Evolutionary conservation across 208 protist species (phyloP), one percentile per base, ranked within the genome.

Genomic region (Leishmania mexicana): DNA sequence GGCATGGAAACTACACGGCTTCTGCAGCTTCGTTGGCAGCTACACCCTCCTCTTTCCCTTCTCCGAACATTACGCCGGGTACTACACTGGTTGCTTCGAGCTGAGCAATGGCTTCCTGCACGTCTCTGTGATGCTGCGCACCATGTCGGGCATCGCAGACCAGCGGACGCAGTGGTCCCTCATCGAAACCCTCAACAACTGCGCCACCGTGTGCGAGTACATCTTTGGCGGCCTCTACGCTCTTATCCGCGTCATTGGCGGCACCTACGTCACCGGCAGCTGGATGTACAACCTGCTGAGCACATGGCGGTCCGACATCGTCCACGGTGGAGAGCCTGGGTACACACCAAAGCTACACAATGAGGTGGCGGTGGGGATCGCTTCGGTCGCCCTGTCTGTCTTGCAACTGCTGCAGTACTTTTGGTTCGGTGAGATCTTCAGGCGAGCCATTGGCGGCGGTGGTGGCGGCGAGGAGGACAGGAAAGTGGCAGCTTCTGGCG

Each of bases 81-180:
- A 95, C 89, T 97, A 94, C 87, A 96, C 87, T 6, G 94, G 94
- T 65, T 95, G 91, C 85, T 97, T 96, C 80, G 94, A 97, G 75
- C 70, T 94, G 38, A 93, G 85, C 79, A 97, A 97, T 76, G 86
- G 85, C 31, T 94, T 94, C 40, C 67, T 96, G 67, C 94, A 97
- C 78, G 31, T 87, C 24, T 89, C 94, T 1, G 81, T 78, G 35
- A 90, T 94, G 51, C 77, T 93, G 47, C 87, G 90, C 57, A 85
- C 77, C 8, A 64, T 95, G 60, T 76, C 79, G 58, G 79, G 78
- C 70, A 73, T 60, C 21, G 64, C 78, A 28, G 80, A 80, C 60
- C 60, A 51, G 75, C 45, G 65, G 58, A 83, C 82, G 40, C 79
- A 87, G 62, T 35, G 83, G 81, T 38, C 67, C 19, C 49, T 81